Conservation (phyloP, 2,329 filamentous ascomycete species). For the Colletotrichum phormii region DNA sequence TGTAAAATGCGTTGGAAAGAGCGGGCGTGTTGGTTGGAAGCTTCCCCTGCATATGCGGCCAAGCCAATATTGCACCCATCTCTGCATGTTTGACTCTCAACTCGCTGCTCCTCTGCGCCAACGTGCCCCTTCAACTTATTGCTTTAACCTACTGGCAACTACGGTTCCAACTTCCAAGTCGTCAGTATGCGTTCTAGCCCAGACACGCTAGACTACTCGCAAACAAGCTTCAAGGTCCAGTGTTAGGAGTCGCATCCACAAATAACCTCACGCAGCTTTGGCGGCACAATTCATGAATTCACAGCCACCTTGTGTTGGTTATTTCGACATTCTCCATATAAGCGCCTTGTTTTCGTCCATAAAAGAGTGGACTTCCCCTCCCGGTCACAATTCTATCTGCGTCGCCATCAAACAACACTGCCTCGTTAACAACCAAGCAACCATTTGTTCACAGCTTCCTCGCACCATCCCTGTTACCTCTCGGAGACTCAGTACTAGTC, state of each 20-base stretch:
- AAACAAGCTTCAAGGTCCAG: background rate
- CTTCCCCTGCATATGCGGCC: background rate
- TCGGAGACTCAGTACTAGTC: background rate
- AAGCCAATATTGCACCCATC: background rate
- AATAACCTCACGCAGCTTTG: background rate
- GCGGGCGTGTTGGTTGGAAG: background rate
- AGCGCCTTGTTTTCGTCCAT: background rate
- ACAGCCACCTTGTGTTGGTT: no score
- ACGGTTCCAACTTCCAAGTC: no score
- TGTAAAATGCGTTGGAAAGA: no score
- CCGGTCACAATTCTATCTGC: background rate
- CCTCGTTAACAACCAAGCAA: background rate
- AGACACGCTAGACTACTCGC: background rate
- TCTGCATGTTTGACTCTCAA: background rate
- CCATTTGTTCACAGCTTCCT: background rate
- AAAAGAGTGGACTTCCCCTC: background rate
- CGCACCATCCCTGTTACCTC: background rate
- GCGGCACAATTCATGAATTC: background rate
- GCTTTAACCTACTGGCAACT: no score
- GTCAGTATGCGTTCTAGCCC: no score
- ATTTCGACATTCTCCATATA: no score
- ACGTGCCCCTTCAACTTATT: no score
- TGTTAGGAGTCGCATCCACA: background rate
- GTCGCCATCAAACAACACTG: background rate
- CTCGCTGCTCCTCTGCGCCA: background rate